phyloP scores from a whole-genome alignment of 1,139 yeast genomes.

The Meyerozyma athensensis region DNA sequence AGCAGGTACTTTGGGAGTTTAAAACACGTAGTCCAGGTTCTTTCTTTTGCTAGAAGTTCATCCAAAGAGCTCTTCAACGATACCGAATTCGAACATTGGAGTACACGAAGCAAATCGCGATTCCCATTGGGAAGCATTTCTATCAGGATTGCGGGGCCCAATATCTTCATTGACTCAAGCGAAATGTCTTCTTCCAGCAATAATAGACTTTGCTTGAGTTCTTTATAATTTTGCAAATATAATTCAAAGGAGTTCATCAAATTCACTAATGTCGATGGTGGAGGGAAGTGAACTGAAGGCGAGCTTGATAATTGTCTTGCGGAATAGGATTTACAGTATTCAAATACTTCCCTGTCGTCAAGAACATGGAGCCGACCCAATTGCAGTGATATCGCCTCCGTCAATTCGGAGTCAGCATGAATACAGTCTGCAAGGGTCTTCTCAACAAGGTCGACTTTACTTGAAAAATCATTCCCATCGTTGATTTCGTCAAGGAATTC shows the following conservation, averaged over 20 bases:
- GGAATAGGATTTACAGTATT: conserved; percentile 48
- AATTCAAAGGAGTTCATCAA: conserved; percentile 52
- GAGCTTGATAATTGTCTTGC: conserved; percentile 61
- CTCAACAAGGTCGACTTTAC: conserved; percentile 12
- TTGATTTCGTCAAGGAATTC: conserved; percentile 28
- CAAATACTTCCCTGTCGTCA: conserved; percentile 32
- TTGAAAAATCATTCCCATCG: conserved; percentile 10
- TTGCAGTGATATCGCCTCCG: no score
- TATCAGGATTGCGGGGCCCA: conserved; percentile 9
- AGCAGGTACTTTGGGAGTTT: conserved; percentile 37
- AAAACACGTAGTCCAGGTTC: conserved; percentile 40
- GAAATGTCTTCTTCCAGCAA: no score
- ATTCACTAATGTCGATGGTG: conserved; percentile 57
- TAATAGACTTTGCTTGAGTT: neutral
- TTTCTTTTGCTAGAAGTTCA: conserved; percentile 30
- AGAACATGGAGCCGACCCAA: conserved; percentile 11
- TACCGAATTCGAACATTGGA: conserved; percentile 31
- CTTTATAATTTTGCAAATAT: conserved; percentile 20
- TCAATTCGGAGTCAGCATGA: no score
- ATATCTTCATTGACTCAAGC: conserved; percentile 22
- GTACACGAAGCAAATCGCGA: conserved; percentile 33
- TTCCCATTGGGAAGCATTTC: conserved; percentile 31
- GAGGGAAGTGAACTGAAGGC: conserved; percentile 66
- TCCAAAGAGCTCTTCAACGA: conserved; percentile 23
- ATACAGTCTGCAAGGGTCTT: no score